A percentile compares a stretch with the other conserved stretches of the same genome.
These are phyloP conservation scores for Pythium monospermum DNA, from an alignment of 352 stramenopile genomes.

Conservation along the genomic window DNA sequence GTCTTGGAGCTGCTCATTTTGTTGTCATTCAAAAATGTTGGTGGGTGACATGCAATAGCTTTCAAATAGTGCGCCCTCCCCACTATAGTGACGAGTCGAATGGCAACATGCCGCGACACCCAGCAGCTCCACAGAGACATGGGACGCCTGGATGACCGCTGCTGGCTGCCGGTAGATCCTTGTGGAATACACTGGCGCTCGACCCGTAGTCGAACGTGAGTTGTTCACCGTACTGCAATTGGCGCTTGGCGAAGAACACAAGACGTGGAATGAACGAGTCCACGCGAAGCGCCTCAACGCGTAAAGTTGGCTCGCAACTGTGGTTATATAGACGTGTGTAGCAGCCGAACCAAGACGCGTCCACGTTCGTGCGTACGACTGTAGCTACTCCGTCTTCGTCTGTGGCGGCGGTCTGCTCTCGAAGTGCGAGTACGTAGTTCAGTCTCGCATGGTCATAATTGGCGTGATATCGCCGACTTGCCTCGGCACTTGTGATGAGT, in stretches of 20 bases:
- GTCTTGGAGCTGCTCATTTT: conserved; percentile 23
- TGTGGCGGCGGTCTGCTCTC: conserved; percentile 27
- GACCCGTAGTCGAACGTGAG: conserved; percentile 62
- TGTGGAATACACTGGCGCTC: neutral
- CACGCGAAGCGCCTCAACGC: conserved; percentile 46
- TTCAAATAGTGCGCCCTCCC: conserved; percentile 12
- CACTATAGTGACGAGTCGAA: conserved; percentile 26
- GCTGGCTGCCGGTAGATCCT: neutral
- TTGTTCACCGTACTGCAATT: conserved; percentile 32
- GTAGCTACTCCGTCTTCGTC: conserved; percentile 1
- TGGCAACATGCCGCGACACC: conserved; percentile 36
- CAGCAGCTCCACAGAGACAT: conserved; percentile 26
- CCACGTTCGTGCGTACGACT: conserved; percentile 58
- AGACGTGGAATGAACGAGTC: conserved; percentile 56
- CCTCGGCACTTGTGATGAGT: conserved; percentile 42
- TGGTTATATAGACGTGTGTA: conserved; percentile 76
- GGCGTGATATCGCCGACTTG: conserved; percentile 30
- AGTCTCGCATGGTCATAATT: conserved; percentile 20
- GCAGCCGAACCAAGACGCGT: conserved; percentile 39
- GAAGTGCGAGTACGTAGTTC: conserved; percentile 59
- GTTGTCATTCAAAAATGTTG: conserved; percentile 13
- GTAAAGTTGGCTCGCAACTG: conserved; percentile 46
- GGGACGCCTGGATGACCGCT: neutral
- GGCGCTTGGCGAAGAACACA: conserved; percentile 39
- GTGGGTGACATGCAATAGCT: too few species aligned